Conservation (phyloP, 2,329 filamentous ascomycete species). For the Cadophora sp. region DNA sequence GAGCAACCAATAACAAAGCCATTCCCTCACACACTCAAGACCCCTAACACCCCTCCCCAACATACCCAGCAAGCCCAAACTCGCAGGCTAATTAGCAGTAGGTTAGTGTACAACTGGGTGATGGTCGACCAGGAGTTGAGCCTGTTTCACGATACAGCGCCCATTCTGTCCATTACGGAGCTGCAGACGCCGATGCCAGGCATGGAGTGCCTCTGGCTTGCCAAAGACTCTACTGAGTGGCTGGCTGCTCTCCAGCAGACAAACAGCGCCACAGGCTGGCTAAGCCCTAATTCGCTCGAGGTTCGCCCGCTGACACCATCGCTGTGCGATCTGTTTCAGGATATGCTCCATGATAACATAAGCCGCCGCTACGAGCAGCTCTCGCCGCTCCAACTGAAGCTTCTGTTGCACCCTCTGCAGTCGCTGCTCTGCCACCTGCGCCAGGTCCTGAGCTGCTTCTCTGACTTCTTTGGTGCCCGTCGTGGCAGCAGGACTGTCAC, state of each 20-base stretch:
- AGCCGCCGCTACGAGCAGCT: conserved; percentile 53
- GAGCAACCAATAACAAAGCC: conserved; percentile 4
- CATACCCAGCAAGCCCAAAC: neutral
- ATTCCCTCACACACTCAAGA: neutral
- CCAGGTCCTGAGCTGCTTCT: conserved; percentile 70
- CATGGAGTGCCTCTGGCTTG: conserved; percentile 67
- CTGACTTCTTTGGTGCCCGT: conserved; percentile 57
- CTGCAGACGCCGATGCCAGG: conserved; percentile 68
- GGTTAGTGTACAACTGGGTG: conserved; percentile 77
- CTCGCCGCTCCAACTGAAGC: conserved; percentile 64
- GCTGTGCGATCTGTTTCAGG: conserved; percentile 69
- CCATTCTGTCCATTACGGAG: conserved; percentile 69
- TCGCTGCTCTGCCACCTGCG: conserved; percentile 68
- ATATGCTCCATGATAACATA: conserved; percentile 70
- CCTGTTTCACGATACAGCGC: conserved; percentile 68
- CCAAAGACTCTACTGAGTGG: conserved; percentile 65
- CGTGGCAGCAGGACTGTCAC: conserved; percentile 57
- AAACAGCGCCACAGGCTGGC: conserved; percentile 56
- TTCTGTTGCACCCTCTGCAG: conserved; percentile 73
- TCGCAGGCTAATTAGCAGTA: conserved; percentile 43
- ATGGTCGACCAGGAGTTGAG: conserved; percentile 77
- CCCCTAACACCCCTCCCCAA: too few relatives aligned
- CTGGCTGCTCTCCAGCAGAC: conserved; percentile 63
- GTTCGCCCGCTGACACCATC: conserved; percentile 62
- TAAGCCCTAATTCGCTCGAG: conserved; percentile 59